These are phyloP conservation scores for Takakia lepidozioides DNA, from an alignment of 225 moss, liverwort and hornwort species.

Conservation along the genomic window DNA sequence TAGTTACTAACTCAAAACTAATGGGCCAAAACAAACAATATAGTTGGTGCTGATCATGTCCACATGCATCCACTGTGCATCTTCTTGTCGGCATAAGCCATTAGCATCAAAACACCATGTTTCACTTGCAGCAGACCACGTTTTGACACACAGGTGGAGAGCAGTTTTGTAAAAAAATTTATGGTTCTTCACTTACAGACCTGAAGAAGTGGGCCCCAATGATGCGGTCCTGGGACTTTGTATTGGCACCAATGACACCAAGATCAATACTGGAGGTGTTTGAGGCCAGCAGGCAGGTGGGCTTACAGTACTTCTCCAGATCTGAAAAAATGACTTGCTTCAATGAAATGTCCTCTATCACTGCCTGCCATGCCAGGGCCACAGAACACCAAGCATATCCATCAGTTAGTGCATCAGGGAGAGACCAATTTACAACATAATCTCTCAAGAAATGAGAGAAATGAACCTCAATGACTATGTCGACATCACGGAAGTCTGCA, in stretches of 20 bases:
- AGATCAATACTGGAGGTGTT: slow-evolving; percentile 79
- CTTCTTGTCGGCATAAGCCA: too few relatives aligned
- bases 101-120: too few relatives aligned
- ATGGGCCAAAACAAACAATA: too few relatives aligned
- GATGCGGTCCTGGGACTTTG: slow-evolving; percentile 52
- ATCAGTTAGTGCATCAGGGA: not conserved
- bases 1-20: too few relatives aligned
- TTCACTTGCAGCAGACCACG: too few relatives aligned
- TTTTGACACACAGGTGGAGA: too few relatives aligned
- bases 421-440: too few relatives aligned
- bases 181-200: too few relatives aligned
- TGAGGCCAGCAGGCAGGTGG: slow-evolving; percentile 73
- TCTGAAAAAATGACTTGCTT: slow-evolving; percentile 77
- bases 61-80: too few relatives aligned
- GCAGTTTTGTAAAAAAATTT: too few relatives aligned
- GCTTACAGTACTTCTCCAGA: slow-evolving; percentile 72
- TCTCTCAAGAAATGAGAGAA: too few relatives aligned
- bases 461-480: slow-evolving; percentile 90
- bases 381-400: not conserved
- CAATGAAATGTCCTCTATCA: slow-evolving; percentile 52
- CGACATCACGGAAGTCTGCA: slow-evolving; percentile 61
- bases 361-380: slow-evolving; percentile 44
- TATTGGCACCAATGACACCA: slow-evolving; percentile 48
- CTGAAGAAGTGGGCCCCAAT: slow-evolving; percentile 90
- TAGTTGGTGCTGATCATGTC: too few relatives aligned